Conservation (phyloP, 805 yeast species). For the Candida coquimbonensis region DNA sequence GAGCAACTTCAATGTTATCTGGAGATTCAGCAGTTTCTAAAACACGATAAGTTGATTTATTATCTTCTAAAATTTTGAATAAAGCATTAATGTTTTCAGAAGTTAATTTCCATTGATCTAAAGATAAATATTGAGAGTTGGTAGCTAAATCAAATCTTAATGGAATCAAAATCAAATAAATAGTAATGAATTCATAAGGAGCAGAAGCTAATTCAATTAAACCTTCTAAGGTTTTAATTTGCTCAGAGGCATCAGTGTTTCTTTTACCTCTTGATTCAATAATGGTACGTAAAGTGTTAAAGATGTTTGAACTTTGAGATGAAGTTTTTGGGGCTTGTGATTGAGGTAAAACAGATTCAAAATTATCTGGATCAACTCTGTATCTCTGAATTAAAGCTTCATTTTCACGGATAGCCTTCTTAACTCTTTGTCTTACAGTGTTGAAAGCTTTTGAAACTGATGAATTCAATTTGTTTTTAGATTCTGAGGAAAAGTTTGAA, state of each 20-base stretch:
- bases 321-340: conserved; percentile 29
- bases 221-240: conserved; percentile 62
- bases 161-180: conserved; percentile 77
- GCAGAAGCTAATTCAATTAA: conserved; percentile 41
- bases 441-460: conserved; percentile 81
- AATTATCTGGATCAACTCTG: conserved; percentile 67
- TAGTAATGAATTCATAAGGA: conserved; percentile 71
- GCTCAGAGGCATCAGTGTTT: conserved; percentile 79
- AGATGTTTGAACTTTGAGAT: conserved; percentile 35
- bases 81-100: conserved; percentile 55
- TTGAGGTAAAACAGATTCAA: conserved; percentile 35
- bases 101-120: conserved; percentile 72
- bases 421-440: conserved; percentile 80
- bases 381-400: conserved; percentile 51
- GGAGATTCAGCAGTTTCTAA: conserved; percentile 64
- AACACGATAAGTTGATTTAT: conserved; percentile 53
- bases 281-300: conserved; percentile 65
- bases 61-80: conserved; percentile 61
- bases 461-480: conserved; percentile 71
- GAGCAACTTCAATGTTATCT: conserved; percentile 71
- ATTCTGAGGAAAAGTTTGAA: conserved; percentile 39
- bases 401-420: conserved; percentile 68
- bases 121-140: conserved; percentile 63
- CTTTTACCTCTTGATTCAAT: conserved; percentile 93
- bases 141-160: conserved; percentile 78